Base-by-base conservation (phyloP, 371 early-diverging fungal species). In the Syncephalastrum contaminatum region DNA sequence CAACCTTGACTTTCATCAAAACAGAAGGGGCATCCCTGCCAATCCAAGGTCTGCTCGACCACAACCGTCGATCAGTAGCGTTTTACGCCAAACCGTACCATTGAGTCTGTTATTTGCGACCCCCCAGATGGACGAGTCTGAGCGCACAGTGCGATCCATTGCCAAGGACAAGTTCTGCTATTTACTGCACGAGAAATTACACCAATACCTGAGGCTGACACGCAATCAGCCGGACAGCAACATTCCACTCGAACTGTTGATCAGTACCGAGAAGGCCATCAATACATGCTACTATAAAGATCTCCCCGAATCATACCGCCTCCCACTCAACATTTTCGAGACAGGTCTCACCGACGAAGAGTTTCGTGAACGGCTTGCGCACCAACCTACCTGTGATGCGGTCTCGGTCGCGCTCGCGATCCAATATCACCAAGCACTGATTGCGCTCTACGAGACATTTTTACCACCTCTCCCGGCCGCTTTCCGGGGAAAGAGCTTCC, bases 391-490 rank as follows among this genome's bases (percentile, higher is more conserved):
- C 44, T 59, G 58, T 27, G 64, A 69, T 43, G 10, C 56, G 3
- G 48, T 48, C 0, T 67, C 73, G 2, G 59, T 67, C 3, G 46
- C 47, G 0, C 21, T 73, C 8, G 68, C 68, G 6, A 48, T 60
- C 4, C 51, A 56, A 13, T 73, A 58, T 24, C 59, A 67, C 19
- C 68, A 70, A 24, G 64, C 59, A 0, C 19, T 67, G 15, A 19
- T 73, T 3, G 62, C 62, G 7, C 5, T 73, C 2, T 55, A 73
- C 49, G 73, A 73, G 46, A 67, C 70, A 1, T 73, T 63, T 40
- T 39, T 67, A n/a, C 73, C 73, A 1, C 49, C 50, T 0, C 48
- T 69, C 30, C 58, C 51, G 18, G 43, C 48, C 4, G 48, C 47
- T 30, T 51, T 50, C 20, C 36, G 20, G 48, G 25, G 25, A 15